A percentile compares a stretch with the other conserved stretches of the same genome.
phyloP scores from a whole-genome alignment of 1,284 basidiomycete species.

The Ceratobasidium sp. region DNA sequence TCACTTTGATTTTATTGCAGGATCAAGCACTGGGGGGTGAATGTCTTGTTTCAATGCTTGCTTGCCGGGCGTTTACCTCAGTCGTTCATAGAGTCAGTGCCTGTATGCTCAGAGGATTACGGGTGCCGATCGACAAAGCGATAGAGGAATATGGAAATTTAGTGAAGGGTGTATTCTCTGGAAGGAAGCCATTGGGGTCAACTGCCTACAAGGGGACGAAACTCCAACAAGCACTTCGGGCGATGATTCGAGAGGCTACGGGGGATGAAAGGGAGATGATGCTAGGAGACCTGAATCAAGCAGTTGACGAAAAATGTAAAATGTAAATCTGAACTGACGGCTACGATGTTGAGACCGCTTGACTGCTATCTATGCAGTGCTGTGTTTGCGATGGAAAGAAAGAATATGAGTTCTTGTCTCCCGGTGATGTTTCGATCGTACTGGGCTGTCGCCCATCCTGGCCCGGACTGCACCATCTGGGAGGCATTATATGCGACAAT shows the following conservation, averaged over 20 bases:
- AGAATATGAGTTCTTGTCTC: not conserved
- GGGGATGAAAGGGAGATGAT: not conserved
- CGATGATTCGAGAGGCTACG: not conserved
- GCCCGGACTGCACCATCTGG: conserved; percentile 12
- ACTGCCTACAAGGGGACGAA: not conserved
- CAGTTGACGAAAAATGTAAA: not conserved
- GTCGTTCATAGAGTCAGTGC: not conserved
- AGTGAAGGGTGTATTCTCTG: conserved; percentile 9
- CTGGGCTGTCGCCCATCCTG: not conserved
- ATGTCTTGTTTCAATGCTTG: not conserved
- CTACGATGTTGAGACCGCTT: not conserved
- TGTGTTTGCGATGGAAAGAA: conserved; percentile 4
- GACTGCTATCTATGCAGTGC: not conserved
- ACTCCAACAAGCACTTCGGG: conserved; percentile 2
- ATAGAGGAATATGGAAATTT: not conserved
- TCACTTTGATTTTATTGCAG: conserved; percentile 50
- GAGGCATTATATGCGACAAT: conserved; percentile 19
- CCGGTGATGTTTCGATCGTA: conserved; percentile 9
- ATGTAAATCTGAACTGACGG: not conserved
- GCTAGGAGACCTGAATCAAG: not conserved
- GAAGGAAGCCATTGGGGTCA: not conserved
- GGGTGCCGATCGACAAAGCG: conserved; percentile 3
- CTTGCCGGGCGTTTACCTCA: not conserved
- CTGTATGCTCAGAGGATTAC: not conserved
- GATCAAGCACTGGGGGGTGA: conserved; percentile 48